Base-by-base conservation (phyloP, 352 stramenopile species). In the Blastocystis sp. region DNA sequence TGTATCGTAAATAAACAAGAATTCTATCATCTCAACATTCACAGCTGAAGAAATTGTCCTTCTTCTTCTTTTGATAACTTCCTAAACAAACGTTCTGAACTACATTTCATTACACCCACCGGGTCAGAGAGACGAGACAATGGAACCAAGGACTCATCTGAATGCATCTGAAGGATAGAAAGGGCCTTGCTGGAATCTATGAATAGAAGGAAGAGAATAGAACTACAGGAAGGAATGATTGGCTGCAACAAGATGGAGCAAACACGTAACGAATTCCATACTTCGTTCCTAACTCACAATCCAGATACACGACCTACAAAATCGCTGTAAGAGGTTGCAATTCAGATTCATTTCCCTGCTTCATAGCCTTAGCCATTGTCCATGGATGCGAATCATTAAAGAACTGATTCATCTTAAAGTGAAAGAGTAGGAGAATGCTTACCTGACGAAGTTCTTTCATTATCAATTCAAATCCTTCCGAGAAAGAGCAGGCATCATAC, bases 231-330 rank as follows among this genome's bases (percentile, higher is more conserved):
- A 11, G 88, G 88, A 35, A 90, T 49, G 19, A 88, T 69, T 21
- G 88, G 88, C 54, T 89, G 88, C 16, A 90, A 42, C 16, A 88
- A 51, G 0, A 88, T 71, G 12, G 77, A 78, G 16, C 52, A 78
- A 1, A 89, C 63, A 29, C 88, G 74, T 29, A 90, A 49, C 16
- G 75, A 78, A 49, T 90, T 87, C 56, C 71, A 83, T 35, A 83
- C 71, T 42, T 83, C 71, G 19, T 19, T 83, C 27, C 69, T 80
- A 80, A 59, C 7, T 29, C 32, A 27, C n/a, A 7, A 61, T 21
- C 3, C 21, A 16, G 21, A 3, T 14, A 29, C 4, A 6, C 7
- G 12, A 0, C 14, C 35, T 37, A 80, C 69, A 80, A n/a, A 61
- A 80, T 61, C 9, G 43, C 16, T 16, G 7, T 11, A n/a, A 80